Base-by-base conservation (phyloP, 441 rosid genomes). In the Erysimum cheiri region DNA sequence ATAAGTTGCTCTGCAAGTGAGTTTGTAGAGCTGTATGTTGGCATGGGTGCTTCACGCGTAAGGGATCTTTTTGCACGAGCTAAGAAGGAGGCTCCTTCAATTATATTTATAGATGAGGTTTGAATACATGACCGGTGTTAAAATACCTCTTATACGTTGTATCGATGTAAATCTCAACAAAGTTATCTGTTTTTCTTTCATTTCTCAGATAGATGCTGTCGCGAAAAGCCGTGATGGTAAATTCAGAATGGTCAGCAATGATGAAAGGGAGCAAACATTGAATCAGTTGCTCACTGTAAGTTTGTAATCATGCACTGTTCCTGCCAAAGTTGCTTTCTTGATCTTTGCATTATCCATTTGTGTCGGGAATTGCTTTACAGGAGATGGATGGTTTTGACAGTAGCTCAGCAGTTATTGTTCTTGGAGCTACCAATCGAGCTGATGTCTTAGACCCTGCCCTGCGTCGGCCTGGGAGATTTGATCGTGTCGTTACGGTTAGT, bases 331-430 rank as follows among this genome's bases (percentile, higher is more conserved):
- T 59, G 35, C 32, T 8, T 80, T 32, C 47, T 41, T 24, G n/a
- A 46, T 54, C 3, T 47, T 47, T 41, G 43, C 31, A 43, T 26
- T 12, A 40, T 53, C 58, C 71, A 55, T 47, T 77, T 26, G 37
- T 60, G 22, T 56, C 17, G 41, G 48, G 55, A 59, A 78, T 69
- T 56, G 37, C 28, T 46, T 75, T 66, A 60, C 81, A 94, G 98
- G 98, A 94, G 88, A 92, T 94, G 99, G 99, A 94, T 86, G 98
- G 98, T 61, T 94, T 94, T 81, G 98, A 94, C 73, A 94, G 96
- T 82, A 90, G 66, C 77, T 92, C 98, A 37, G 90, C 97, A 36
- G 79, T 75, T 57, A 75, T 69, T 12, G 74, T 75, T 63, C 75
- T 75, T 49, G 79, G 79, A 39, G 79, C 79, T 29, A 95, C 98